Base-by-base conservation (phyloP, 169 alveolate species). In the Plasmodium sp. region DNA sequence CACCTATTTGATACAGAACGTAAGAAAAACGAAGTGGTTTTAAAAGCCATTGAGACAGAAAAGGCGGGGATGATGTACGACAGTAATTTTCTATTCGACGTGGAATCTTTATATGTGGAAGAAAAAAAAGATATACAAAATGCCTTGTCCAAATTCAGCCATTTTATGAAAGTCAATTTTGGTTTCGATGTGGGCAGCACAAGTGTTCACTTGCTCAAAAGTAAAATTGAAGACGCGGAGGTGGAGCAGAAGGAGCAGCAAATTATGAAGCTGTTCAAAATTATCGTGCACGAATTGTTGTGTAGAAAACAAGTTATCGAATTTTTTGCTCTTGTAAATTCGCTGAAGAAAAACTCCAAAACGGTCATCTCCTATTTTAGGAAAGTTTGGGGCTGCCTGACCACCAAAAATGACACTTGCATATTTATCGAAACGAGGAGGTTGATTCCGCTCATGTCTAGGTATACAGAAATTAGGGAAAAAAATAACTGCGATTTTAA, bases 261-360 rank as follows among this genome's bases (percentile, higher is more conserved):
- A 80, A 80, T 80, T 12, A 80, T 80, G 36, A 45, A 80, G 3
- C 5, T 12, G 18, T 80, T 80, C 33, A 80, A 45, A 45, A 22
- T 16, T n/a, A 80, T 80, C 14, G 84, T 80, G 14, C 84, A 80
- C n/a, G 84, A 80, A 80, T 80, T 80, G 18, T 45, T 80, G 71
- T 80, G 74, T 33, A 80, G 84, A 45, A 43, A 80, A 80, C 43
- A 80, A 80, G 58, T 80, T 22, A 14, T 39, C 1, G 71, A 80
- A 45, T 80, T 39, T 80, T 43, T 18, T 33, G 12, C 7, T 16
- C 33, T 34, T 1, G 48, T 80, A 10, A 43, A 43, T 12, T 80
- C 33, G 34, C 2, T 80, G 58, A 80, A 80, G 34, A 14, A 33
- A 80, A 80, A 43, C 16, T 3, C 34, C 33, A 36, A 80, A 39